A percentile compares a stretch with the other conserved stretches of the same genome.
phyloP scores from a whole-genome alignment of 768 basidiomycete species.

The Macrolepiota albuminosa region DNA sequence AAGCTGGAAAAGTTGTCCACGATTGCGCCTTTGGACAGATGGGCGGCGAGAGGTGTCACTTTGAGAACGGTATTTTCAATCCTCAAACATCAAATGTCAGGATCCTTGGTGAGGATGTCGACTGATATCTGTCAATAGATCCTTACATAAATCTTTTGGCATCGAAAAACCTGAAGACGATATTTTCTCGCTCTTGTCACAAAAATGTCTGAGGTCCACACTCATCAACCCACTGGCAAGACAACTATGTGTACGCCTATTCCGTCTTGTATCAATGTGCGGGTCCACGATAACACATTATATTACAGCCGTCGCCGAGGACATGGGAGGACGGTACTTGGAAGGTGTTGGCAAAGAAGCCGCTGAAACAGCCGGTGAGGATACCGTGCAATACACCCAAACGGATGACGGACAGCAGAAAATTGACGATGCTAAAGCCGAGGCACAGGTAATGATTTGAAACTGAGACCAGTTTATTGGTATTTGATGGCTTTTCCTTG shows the following conservation, averaged over 20 bases:
- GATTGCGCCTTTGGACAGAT: not conserved
- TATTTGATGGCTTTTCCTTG: not conserved
- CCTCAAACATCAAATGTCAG: not conserved
- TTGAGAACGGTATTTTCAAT: not conserved
- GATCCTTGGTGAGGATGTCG: not conserved
- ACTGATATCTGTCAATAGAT: not conserved
- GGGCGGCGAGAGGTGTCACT: not conserved
- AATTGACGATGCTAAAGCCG: constrained; percentile 22
- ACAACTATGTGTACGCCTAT: constrained; percentile 6
- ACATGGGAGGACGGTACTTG: constrained; percentile 16
- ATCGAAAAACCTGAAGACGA: not conserved
- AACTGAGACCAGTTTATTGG: not conserved
- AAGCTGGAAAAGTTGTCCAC: not conserved
- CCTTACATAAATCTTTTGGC: not conserved
- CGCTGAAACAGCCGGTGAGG: constrained; percentile 10
- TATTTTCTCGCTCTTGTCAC: not conserved
- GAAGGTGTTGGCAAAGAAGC: constrained; percentile 21
- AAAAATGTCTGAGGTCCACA: not conserved
- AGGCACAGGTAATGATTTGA: constrained; percentile 19
- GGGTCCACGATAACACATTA: not conserved
- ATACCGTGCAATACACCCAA: constrained; percentile 22
- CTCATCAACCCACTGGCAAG: constrained; percentile 7
- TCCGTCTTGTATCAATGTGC: not conserved
- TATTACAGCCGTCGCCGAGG: constrained; percentile 9
- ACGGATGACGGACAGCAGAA: constrained; percentile 16